Base-by-base conservation (phyloP, 805 yeast species). In the Schwanniomyces occidentalis region DNA sequence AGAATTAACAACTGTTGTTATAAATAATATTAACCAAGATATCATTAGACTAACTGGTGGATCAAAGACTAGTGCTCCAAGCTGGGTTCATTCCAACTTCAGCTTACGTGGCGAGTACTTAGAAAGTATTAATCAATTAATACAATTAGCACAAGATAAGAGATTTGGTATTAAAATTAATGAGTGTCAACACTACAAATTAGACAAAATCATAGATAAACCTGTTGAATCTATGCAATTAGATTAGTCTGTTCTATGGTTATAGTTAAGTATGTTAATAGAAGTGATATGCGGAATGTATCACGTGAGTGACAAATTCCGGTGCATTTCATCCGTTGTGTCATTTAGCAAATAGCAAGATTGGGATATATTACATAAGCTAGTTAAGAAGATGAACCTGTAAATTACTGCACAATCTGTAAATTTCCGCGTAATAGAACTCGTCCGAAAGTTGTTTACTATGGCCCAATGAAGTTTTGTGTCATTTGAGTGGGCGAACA, bases 31-130 rank as follows among this genome's bases (percentile, higher is more conserved):
- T 37, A 58, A 66, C 40, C 66, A 66, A 31, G 93, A 85, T 58
- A 65, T 85, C 12, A 60, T 90, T 37, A 76, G 95, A 56, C 71
- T 91, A 44, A 78, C 91, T 17, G 97, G 97, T 30, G 95, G 95
- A 30, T 58, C 69, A 24, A 71, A 73, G 49, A 71, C 82, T 16
- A 73, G 80, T 34, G 73, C 75, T 40, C 90, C 96, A 49, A 78
- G 87, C 47, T 93, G 95, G 93, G 83, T 85, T 27, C 96, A 90
- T 56, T 86, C 96, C 17, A 67, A 75, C 26, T 80, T 69, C 63
- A 82, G 82, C 58, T 62, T 91, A 37, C 59, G 71, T 19, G 78
- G 76, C 29, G 63, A 67, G 5, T 69, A 51, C 37, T 41, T 44
- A 10, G 67, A 70, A 36, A 74, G 76, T 36, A 71, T 80, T 27